phyloP scores from a whole-genome alignment of 164 flowering plant genomes.

The Nelumbo lutea region DNA sequence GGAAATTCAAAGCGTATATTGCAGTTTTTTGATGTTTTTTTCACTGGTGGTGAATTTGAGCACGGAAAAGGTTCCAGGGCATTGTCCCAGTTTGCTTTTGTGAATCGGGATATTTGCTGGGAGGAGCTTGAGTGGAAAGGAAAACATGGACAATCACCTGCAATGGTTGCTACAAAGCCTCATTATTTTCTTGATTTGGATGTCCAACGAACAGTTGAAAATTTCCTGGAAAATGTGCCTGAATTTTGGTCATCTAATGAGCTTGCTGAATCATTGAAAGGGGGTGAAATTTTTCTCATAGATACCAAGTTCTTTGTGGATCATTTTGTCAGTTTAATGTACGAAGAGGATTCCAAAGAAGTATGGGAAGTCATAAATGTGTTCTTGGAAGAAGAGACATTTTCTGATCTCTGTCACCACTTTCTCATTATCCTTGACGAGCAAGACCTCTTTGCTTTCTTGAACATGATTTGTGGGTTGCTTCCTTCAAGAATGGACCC shows the following conservation, averaged over 20 bases:
- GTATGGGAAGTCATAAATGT: slow-evolving; percentile 58
- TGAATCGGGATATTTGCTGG: slow-evolving; percentile 92
- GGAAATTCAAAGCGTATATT: slow-evolving; percentile 70
- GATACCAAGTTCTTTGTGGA: slow-evolving; percentile 62
- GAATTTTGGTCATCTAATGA: slow-evolving; percentile 94
- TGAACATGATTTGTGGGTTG: slow-evolving; percentile 33
- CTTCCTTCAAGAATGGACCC: slow-evolving; percentile 25
- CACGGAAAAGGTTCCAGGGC: slow-evolving; percentile 84
- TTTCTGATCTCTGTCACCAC: slow-evolving; percentile 59
- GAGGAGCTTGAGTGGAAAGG: slow-evolving; percentile 98
- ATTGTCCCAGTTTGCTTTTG: slow-evolving; percentile 77
- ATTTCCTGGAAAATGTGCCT: slow-evolving; percentile 85
- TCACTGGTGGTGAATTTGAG: slow-evolving; percentile 39
- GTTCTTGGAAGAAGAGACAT: slow-evolving; percentile 62
- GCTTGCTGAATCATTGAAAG: slow-evolving; percentile 70
- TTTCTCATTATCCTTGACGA: slow-evolving; percentile 77
- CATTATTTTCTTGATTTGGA: slow-evolving; percentile 95
- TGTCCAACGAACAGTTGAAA: slow-evolving; percentile 70
- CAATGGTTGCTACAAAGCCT: slow-evolving; percentile 95
- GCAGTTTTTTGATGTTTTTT: slow-evolving; percentile 73
- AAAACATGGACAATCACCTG: slow-evolving; percentile 96
- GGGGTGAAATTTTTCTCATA: slow-evolving; percentile 66
- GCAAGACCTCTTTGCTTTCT: slow-evolving; percentile 38
- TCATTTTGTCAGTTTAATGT: slow-evolving; percentile 63
- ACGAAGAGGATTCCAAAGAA: slow-evolving; percentile 56